Evolutionary conservation across 768 basidiomycete species (phyloP).

Genomic region (Collybia sordida): DNA sequence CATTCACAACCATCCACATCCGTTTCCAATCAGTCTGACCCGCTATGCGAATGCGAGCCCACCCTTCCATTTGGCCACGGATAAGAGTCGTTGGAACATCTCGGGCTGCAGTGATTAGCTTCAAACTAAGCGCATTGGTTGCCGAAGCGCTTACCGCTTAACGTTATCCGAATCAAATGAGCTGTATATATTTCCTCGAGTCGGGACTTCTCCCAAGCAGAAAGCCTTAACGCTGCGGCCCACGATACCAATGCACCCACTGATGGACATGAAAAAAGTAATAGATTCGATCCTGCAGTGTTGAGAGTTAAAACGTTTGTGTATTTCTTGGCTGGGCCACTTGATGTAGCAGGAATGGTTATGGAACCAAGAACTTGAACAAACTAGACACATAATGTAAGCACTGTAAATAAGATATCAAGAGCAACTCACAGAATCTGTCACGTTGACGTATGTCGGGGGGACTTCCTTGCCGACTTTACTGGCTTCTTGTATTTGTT

Average conservation of each 20-base stretch:
- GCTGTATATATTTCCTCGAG: slow-evolving; percentile 98
- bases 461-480: slow-evolving; percentile 80
- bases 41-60: slow-evolving; percentile 87
- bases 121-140: background rate
- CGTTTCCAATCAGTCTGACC: slow-evolving; percentile 98
- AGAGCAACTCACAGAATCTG: slow-evolving; percentile 73
- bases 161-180: slow-evolving; percentile 82
- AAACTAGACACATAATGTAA: slow-evolving; percentile 45
- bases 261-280: slow-evolving; percentile 84
- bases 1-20: slow-evolving; percentile 78
- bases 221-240: slow-evolving; percentile 87
- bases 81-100: slow-evolving; percentile 62
- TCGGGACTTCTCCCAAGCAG: slow-evolving; percentile 92
- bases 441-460: slow-evolving; percentile 83
- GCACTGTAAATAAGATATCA: slow-evolving; percentile 6
- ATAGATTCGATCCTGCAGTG: slow-evolving; percentile 88
- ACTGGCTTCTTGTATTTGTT: slow-evolving; percentile 81
- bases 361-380: slow-evolving; percentile 77
- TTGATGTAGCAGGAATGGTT: slow-evolving; percentile 55
- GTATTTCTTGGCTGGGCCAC: slow-evolving; percentile 54
- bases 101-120: slow-evolving; percentile 29
- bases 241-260: slow-evolving; percentile 76
- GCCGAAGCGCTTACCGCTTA: slow-evolving; percentile 33
- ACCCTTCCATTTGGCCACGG: slow-evolving; percentile 83
- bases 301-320: slow-evolving; percentile 87